A percentile compares a stretch with the other conserved stretches of the same genome.
Evolutionary conservation across 2,329 filamentous ascomycete species (phyloP).

Genomic region (Arachnopeziza araneosa): DNA sequence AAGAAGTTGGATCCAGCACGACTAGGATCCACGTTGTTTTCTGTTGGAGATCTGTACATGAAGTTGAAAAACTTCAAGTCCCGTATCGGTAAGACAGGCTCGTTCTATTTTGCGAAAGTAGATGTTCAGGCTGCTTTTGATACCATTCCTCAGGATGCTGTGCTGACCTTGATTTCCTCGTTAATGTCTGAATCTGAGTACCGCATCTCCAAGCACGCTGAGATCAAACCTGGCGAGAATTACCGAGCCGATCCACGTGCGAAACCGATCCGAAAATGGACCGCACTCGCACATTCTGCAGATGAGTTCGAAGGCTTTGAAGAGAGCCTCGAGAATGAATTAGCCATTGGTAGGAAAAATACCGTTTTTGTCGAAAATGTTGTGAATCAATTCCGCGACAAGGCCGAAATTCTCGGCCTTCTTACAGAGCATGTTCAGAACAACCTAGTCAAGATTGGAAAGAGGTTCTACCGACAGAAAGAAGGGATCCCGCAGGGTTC

Average conservation of each 20-base stretch:
- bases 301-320: slow-evolving; percentile 28
- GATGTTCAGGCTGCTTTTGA: slow-evolving; percentile 93
- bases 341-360: slow-evolving; percentile 41
- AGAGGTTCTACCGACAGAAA: slow-evolving; percentile 82
- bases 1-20: slow-evolving; percentile 52
- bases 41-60: slow-evolving; percentile 71
- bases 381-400: slow-evolving; percentile 50
- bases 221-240: slow-evolving; percentile 50
- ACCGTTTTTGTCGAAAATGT: slow-evolving; percentile 74
- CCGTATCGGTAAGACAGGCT: slow-evolving; percentile 34
- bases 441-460: slow-evolving; percentile 84
- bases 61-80: slow-evolving; percentile 66
- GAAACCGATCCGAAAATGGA: slow-evolving; percentile 28
- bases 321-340: slow-evolving; percentile 22
- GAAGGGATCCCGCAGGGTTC: slow-evolving; percentile 91
- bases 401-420: slow-evolving; percentile 59
- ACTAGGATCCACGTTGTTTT: slow-evolving; percentile 77
- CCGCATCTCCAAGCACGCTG: slow-evolving; percentile 65
- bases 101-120: slow-evolving; percentile 82
- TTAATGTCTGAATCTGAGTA: slow-evolving; percentile 58
- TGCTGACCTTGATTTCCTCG: slow-evolving; percentile 60
- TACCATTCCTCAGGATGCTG: slow-evolving; percentile 77
- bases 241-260: slow-evolving; percentile 5
- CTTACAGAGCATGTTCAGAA: slow-evolving; percentile 73
- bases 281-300: slow-evolving; percentile 23